Percentiles rank a stretch among this genome's conserved stretches.
Conservation (phyloP, 1,139 yeast species). For the Lodderomyces theae region DNA sequence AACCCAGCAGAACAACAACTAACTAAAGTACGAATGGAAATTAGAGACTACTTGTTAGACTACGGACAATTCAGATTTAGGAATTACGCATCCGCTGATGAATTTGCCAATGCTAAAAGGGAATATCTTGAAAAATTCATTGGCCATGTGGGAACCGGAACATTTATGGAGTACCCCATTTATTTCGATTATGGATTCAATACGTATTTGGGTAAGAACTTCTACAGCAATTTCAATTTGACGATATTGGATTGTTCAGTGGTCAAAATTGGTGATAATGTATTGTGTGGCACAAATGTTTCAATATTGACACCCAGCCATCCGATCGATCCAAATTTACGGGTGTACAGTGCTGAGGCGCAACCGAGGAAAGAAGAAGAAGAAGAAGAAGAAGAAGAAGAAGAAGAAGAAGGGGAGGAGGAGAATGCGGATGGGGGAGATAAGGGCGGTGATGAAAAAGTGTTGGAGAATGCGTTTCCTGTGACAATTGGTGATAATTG, state of each 20-base stretch:
- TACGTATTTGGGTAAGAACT: constrained; percentile 45
- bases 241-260: constrained; percentile 60
- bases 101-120: constrained; percentile 30
- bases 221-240: constrained; percentile 55
- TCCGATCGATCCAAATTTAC: constrained; percentile 49
- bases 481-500: constrained; percentile 60
- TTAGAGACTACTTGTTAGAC: constrained; percentile 23
- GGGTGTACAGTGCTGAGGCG: constrained; percentile 25
- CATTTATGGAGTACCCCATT: constrained; percentile 52
- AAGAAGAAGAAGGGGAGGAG: too few relatives aligned
- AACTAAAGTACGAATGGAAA: constrained; percentile 11
- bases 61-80: constrained; percentile 38
- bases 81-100: constrained; percentile 28
- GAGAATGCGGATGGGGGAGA: background rate
- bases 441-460: constrained; percentile 11
- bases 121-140: constrained; percentile 38
- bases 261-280: constrained; percentile 60
- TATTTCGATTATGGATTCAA: constrained; percentile 60
- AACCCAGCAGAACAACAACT: constrained; percentile 13
- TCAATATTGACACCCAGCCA: constrained; percentile 63
- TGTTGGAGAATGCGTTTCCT: constrained; percentile 54
- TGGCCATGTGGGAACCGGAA: constrained; percentile 41
- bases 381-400: too few relatives aligned
- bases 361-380: too few relatives aligned
- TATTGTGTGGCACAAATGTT: constrained; percentile 63